A percentile compares a stretch with the other conserved stretches of the same genome.
phyloP scores from a whole-genome alignment of 2,329 filamentous ascomycete genomes.

The Emericellopsis cladophorae region DNA sequence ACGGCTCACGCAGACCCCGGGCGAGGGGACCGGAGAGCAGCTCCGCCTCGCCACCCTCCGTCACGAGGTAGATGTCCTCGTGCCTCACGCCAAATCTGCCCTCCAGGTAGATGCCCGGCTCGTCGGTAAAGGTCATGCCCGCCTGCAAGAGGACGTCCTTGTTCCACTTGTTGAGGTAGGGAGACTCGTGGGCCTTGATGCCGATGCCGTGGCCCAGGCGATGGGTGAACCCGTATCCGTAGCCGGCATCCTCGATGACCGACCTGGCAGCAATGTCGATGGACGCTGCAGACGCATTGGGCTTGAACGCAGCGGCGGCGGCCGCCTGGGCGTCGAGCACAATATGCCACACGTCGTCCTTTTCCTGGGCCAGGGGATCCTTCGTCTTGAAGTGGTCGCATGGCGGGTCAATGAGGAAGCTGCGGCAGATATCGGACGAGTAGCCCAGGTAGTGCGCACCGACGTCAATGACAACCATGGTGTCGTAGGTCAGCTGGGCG shows the following conservation, averaged over 20 bases:
- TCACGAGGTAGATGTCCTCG: constrained; percentile 49
- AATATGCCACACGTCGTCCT: constrained; percentile 44
- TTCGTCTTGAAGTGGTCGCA: not conserved
- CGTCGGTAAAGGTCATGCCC: constrained; percentile 51
- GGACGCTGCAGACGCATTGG: constrained; percentile 40
- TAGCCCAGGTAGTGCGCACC: constrained; percentile 50
- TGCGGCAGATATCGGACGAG: constrained; percentile 50
- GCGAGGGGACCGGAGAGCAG: constrained; percentile 16
- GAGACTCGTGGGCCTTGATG: constrained; percentile 54
- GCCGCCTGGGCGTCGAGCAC: constrained; percentile 50
- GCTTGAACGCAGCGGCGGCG: constrained; percentile 34
- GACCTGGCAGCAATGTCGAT: constrained; percentile 48
- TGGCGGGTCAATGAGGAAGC: constrained; percentile 37
- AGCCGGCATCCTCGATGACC: constrained; percentile 44
- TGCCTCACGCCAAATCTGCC: constrained; percentile 48
- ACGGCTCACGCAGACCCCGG: constrained; percentile 16
- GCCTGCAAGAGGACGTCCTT: constrained; percentile 27
- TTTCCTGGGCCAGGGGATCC: constrained; percentile 26
- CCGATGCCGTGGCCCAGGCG: constrained; percentile 52
- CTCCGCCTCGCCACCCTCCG: constrained; percentile 25
- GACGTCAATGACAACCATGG: constrained; percentile 50
- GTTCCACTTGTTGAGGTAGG: constrained; percentile 53
- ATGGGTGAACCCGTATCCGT: constrained; percentile 47
- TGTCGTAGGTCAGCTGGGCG: constrained; percentile 37
- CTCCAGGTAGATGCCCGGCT: constrained; percentile 50